These are phyloP conservation scores for Phaeophleospora eucalypticola DNA, from an alignment of 2,329 filamentous ascomycete species.

Conservation along the genomic window DNA sequence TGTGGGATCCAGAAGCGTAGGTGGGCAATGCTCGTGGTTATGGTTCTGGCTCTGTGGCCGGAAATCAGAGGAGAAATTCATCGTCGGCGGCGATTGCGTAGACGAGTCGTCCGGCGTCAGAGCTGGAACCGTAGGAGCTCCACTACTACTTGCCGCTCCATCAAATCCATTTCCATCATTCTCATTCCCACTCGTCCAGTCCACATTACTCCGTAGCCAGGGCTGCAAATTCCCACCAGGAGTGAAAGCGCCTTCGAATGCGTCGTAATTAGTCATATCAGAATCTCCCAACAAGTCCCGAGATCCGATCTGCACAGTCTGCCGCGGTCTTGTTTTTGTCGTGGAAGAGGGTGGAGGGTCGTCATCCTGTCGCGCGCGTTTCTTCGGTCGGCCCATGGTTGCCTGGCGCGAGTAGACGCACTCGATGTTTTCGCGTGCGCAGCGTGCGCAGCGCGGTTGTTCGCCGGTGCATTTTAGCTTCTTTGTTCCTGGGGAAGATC, in stretches of 20 bases:
- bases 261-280: neutral
- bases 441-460: conserved; percentile 41
- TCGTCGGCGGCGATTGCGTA: conserved; percentile 11
- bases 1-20: conserved; percentile 16
- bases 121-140: conserved; percentile 9
- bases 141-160: neutral
- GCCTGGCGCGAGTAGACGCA: conserved; percentile 48
- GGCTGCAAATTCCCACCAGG: conserved; percentile 22
- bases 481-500: conserved; percentile 39
- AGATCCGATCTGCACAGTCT: too few species aligned
- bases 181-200: conserved; percentile 9
- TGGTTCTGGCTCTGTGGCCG: conserved; percentile 3
- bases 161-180: neutral
- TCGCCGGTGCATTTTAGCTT: conserved; percentile 49
- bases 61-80: conserved; percentile 18
- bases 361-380: conserved; percentile 37
- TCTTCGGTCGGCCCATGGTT: conserved; percentile 50
- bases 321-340: too few species aligned
- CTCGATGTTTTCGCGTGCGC: conserved; percentile 36
- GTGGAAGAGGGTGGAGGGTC: too few species aligned
- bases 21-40: conserved; percentile 3
- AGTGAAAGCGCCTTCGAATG: conserved; percentile 17
- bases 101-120: conserved; percentile 23
- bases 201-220: conserved; percentile 16
- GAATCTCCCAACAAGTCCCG: too few species aligned